Conservation (phyloP, 108 stramenopile genomes). For the Mediolabrus comicus region DNA sequence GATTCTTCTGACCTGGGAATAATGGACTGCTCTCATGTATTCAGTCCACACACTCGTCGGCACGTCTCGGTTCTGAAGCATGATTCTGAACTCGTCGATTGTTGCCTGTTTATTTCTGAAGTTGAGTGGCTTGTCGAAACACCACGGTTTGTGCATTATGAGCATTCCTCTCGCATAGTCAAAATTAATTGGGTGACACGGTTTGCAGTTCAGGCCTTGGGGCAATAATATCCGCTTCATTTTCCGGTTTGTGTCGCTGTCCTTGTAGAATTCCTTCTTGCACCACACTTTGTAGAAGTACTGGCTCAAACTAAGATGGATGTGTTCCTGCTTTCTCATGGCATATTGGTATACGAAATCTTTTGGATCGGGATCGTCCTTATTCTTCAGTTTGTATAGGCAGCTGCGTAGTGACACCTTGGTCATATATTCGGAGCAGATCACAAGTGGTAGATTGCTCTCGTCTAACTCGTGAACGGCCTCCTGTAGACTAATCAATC, state of each 20-base stretch:
- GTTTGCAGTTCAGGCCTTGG: constrained; percentile 2
- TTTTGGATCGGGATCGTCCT: not conserved
- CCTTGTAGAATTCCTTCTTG: not conserved
- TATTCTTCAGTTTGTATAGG: not conserved
- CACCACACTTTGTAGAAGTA: not conserved
- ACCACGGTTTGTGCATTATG: constrained; percentile 16
- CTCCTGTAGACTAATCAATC: not conserved
- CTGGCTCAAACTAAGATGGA: not conserved
- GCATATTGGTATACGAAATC: not conserved
- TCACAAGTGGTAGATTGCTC: not conserved
- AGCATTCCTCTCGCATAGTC: constrained; percentile 18
- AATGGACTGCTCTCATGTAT: not conserved
- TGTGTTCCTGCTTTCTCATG: not conserved
- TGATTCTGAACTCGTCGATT: not conserved
- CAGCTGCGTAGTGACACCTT: not conserved
- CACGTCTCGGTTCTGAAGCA: not conserved
- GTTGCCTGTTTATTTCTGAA: not conserved
- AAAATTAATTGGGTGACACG: constrained; percentile 6
- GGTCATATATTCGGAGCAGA: not conserved
- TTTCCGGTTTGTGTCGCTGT: not conserved
- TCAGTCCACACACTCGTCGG: not conserved
- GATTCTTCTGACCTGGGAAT: not conserved
- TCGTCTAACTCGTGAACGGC: not conserved
- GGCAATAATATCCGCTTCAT: not conserved
- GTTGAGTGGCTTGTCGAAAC: not conserved